Conservation (phyloP, 768 basidiomycete species). For the Filobasidium wieringae region DNA sequence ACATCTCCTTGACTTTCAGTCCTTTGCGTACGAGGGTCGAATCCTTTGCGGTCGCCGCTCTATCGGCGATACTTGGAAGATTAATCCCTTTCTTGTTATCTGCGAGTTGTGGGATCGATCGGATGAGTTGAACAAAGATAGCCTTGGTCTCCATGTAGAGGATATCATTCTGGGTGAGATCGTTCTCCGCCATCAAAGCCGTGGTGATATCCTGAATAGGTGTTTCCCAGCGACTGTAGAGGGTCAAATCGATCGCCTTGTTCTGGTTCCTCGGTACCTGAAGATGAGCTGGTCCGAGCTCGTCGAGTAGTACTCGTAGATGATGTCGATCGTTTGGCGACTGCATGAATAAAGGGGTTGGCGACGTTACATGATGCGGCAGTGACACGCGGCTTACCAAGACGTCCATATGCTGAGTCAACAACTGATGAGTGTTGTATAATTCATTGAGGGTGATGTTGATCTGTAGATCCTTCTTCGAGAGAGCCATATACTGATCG, state of each 20-base stretch:
- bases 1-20: slow-evolving; percentile 99
- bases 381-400: slow-evolving; percentile 50
- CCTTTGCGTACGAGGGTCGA: slow-evolving; percentile 88
- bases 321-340: slow-evolving; percentile 97
- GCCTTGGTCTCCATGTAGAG: slow-evolving; percentile 99
- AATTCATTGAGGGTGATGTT: slow-evolving; percentile 97
- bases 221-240: slow-evolving; percentile 98
- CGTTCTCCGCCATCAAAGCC: slow-evolving; percentile 76
- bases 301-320: slow-evolving; percentile 87
- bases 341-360: slow-evolving; percentile 41
- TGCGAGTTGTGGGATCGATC: slow-evolving; percentile 73
- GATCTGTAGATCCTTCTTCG: slow-evolving; percentile 96
- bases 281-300: slow-evolving; percentile 80
- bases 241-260: slow-evolving; percentile 72
- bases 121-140: slow-evolving; percentile 93
- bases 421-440: slow-evolving; percentile 94
- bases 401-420: slow-evolving; percentile 87
- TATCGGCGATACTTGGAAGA: slow-evolving; percentile 75
- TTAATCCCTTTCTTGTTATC: slow-evolving; percentile 75
- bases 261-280: slow-evolving; percentile 99
- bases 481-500: slow-evolving; percentile 99
- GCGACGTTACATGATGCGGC: neutral
- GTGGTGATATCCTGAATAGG: slow-evolving; percentile 96
- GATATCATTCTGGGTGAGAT: slow-evolving; percentile 94
- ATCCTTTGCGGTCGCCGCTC: slow-evolving; percentile 94